Conservation (phyloP, 108 stramenopile genomes). For the Cyclotella choctawhatcheeana region DNA sequence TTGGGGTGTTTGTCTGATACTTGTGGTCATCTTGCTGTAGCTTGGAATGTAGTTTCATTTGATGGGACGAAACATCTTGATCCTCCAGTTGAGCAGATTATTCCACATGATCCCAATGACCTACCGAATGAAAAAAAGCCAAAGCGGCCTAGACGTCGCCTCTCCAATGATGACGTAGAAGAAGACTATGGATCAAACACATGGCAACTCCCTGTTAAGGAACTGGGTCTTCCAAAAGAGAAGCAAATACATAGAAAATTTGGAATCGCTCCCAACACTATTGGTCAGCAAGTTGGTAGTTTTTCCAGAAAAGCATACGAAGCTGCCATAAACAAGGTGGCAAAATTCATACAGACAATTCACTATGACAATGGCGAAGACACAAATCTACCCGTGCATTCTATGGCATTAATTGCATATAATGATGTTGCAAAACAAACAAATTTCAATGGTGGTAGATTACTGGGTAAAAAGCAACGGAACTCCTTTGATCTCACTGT, state of each 20-base stretch:
- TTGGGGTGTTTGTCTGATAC: background rate
- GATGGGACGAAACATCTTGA: conserved; percentile 1
- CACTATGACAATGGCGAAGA: background rate
- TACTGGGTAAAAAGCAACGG: background rate
- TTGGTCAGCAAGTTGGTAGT: background rate
- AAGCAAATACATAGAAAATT: background rate
- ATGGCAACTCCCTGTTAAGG: background rate
- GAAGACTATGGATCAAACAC: background rate
- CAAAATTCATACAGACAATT: conserved; percentile 1
- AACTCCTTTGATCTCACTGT: background rate
- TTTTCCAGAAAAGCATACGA: background rate
- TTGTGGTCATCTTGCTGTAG: conserved; percentile 1
- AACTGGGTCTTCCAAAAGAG: background rate
- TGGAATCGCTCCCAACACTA: background rate
- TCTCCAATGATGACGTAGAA: background rate
- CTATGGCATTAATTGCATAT: conserved; percentile 1
- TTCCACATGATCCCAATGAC: background rate
- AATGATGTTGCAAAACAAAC: conserved; percentile 12
- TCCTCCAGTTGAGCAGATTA: background rate
- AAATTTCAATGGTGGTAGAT: background rate
- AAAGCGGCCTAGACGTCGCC: background rate
- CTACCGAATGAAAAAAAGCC: background rate
- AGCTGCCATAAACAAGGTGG: background rate
- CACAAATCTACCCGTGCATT: background rate
- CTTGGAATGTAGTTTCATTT: background rate